Evolutionary conservation across 257 asterid genomes (phyloP).

Genomic region (Penstemon barbatus): DNA sequence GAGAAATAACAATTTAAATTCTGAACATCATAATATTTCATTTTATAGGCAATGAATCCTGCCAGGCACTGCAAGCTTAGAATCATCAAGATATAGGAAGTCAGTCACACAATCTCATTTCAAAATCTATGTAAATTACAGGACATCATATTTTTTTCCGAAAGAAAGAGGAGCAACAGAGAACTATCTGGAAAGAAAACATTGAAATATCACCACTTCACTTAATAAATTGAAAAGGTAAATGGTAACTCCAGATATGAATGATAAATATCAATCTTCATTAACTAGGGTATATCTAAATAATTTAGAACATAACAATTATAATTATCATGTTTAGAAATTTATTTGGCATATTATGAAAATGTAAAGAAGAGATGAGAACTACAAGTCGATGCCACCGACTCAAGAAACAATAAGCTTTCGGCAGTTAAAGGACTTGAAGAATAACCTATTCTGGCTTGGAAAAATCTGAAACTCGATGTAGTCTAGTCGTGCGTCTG

Average conservation of each 20-base stretch:
- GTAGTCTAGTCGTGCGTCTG: conserved; percentile 51
- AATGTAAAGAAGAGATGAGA: not conserved
- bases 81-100: not conserved
- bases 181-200: not conserved
- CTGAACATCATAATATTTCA: not conserved
- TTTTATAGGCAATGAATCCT: not conserved
- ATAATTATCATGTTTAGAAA: conserved; percentile 3
- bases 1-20: conserved; percentile 18
- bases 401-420: not conserved
- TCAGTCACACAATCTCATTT: not conserved
- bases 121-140: not conserved
- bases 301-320: not conserved
- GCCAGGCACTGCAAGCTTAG: not conserved
- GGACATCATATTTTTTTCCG: not conserved
- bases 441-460: conserved; percentile 65
- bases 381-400: too few species aligned
- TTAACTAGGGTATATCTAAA: not conserved
- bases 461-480: conserved; percentile 75
- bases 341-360: not conserved
- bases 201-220: not conserved
- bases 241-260: not conserved
- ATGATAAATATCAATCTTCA: not conserved
- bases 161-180: not conserved
- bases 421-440: not conserved
- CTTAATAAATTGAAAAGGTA: not conserved